A percentile compares a stretch with the other conserved stretches of the same genome.
Conservation (phyloP, 306 rosid species). For the Quercus cerris region DNA sequence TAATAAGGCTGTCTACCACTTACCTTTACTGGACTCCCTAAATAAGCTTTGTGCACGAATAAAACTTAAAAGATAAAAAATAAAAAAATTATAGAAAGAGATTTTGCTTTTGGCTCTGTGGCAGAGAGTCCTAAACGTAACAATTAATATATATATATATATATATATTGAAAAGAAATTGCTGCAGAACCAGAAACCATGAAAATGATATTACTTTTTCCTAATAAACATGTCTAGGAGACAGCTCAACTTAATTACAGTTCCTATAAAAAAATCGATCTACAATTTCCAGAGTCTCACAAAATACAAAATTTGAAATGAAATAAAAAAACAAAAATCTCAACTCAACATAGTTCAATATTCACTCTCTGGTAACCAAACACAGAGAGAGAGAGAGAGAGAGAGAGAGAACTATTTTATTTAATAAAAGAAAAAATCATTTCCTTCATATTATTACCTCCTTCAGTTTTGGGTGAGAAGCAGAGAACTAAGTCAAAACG, state of each 20-base stretch:
- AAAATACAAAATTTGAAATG: not conserved
- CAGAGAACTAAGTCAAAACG: not conserved
- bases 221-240: not conserved
- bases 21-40: too few relatives aligned
- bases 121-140: not conserved
- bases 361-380: not conserved
- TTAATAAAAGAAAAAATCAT: not conserved
- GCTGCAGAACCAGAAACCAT: not conserved
- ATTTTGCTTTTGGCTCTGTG: not conserved
- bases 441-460: not conserved
- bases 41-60: too few relatives aligned
- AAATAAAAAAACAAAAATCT: constrained; percentile 10
- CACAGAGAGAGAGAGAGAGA: not conserved
- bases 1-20: too few relatives aligned
- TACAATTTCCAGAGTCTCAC: not conserved
- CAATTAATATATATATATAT: not conserved
- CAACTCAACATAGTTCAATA: not conserved
- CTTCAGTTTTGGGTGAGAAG: not conserved
- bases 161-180: not conserved
- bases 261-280: not conserved
- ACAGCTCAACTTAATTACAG: not conserved
- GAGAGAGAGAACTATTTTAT: not conserved
- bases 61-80: too few relatives aligned
- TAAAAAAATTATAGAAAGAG: too few relatives aligned
- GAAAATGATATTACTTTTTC: not conserved